Base-by-base conservation (phyloP, 164 flowering plant species). In the Macadamia tetraphylla region DNA sequence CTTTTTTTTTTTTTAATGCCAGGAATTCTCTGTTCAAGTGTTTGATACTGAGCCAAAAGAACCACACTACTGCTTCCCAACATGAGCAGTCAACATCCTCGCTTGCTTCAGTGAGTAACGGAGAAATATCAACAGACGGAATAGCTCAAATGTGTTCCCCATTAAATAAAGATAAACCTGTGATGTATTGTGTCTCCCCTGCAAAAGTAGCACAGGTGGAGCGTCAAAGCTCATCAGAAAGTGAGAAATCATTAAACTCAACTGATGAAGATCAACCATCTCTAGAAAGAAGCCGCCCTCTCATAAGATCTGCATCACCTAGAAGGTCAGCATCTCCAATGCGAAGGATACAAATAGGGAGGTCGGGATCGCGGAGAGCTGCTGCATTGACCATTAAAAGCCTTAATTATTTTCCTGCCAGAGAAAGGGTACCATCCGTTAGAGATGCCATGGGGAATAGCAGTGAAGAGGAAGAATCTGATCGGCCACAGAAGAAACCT, bases 301-400 rank as follows among this genome's bases (percentile, higher is more conserved):
- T 85, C 44, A 46, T 75, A 71, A 81, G 92, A 80, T 84, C 91
- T 71, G 87, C 89, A 67, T 70, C 92, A 51, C 90, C 93, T 42
- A 87, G 90, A 82, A 77, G 96, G 70, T 92, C 94, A 62, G 94
- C 96, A 69, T 90, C 96, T 65, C 98, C 96, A 67, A 90, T 90
- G 96, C 78, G 96, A 18, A 85, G 92, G 78, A 64, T 92, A 55
- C 98, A 92, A 75, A 87, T 92, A 67, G 94, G 94, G 60, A 82
- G 87, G 71, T 77, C 86, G 51, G 94, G 94, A 64, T 82, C 96
- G 29, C 90, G 85, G 53, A 78, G 94, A 63, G 74, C 98, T 23
- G 66, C 90, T 66, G 86, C 94, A 23, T 64, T 90, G 58, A 76
- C 88, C 56, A 92, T 92, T 70, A 92, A 86, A 81, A 87, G 90